A percentile compares a stretch with the other conserved stretches of the same genome.
Evolutionary conservation across 495 filamentous ascomycete species (phyloP).

Genomic region (Trichoderma asperelloides): DNA sequence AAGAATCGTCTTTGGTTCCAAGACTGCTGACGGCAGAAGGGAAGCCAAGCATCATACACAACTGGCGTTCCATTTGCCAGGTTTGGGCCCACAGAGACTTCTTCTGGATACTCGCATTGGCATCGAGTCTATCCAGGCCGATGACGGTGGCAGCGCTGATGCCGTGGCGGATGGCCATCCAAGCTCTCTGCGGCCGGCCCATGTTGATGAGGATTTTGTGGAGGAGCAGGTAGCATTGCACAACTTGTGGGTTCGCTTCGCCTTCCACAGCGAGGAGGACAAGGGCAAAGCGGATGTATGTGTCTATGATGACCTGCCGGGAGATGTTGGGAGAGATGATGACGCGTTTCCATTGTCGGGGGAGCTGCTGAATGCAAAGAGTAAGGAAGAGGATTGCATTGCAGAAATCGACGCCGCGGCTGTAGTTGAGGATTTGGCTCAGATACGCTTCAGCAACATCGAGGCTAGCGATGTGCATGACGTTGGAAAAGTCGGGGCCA

Average conservation of each 20-base stretch:
- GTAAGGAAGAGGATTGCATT: background rate
- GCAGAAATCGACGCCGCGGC: background rate
- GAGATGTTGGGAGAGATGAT: background rate
- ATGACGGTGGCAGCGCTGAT: background rate
- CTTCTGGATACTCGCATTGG: background rate
- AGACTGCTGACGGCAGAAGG: background rate
- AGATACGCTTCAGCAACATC: background rate
- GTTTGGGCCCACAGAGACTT: background rate
- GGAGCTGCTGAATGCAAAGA: slow-evolving; percentile 1
- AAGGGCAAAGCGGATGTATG: background rate
- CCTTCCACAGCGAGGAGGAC: background rate
- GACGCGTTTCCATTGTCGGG: background rate
- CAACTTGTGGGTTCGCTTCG: background rate
- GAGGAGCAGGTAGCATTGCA: background rate
- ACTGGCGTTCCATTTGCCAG: background rate
- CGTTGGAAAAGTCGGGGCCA: background rate
- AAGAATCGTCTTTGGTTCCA: background rate
- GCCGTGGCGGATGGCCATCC: background rate
- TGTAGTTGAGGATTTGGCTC: background rate
- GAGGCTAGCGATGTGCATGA: background rate
- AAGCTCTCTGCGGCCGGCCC: background rate
- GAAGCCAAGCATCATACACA: background rate
- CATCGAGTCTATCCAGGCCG: background rate
- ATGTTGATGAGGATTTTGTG: slow-evolving; percentile 4
- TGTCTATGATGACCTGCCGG: background rate